phyloP scores from a whole-genome alignment of 306 rosid species.

The Mucuna pruriens region DNA sequence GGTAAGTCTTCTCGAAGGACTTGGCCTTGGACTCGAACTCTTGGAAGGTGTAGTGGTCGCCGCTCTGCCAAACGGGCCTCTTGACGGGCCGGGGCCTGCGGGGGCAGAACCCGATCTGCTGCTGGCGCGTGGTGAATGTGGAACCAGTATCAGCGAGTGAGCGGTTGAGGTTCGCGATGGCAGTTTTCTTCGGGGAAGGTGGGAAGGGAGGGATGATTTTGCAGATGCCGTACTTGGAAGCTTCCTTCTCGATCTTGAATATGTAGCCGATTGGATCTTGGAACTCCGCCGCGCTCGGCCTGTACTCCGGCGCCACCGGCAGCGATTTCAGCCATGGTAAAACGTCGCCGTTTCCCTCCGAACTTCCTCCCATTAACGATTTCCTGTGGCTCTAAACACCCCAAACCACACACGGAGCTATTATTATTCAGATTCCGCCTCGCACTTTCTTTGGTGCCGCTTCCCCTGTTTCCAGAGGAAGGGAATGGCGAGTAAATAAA shows the following conservation, averaged over 20 bases:
- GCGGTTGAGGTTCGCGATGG: slow-evolving; percentile 75
- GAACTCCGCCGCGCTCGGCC: slow-evolving; percentile 77
- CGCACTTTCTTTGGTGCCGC: slow-evolving; percentile 22
- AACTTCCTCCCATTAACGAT: slow-evolving; percentile 55
- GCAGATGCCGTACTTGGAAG: slow-evolving; percentile 93
- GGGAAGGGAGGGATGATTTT: slow-evolving; percentile 93
- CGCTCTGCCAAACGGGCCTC: slow-evolving; percentile 98
- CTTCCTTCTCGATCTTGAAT: slow-evolving; percentile 98
- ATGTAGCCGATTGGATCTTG: slow-evolving; percentile 98
- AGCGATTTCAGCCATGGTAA: slow-evolving; percentile 85
- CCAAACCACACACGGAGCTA: background rate
- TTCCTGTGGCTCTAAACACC: background rate
- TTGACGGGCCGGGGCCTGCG: slow-evolving; percentile 75
- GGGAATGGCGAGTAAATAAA: slow-evolving; percentile 19
- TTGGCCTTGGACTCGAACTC: slow-evolving; percentile 86
- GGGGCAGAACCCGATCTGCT: slow-evolving; percentile 99
- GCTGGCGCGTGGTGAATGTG: slow-evolving; percentile 98
- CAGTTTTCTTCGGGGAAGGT: slow-evolving; percentile 77
- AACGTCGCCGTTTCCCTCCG: slow-evolving; percentile 77
- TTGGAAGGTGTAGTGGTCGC: slow-evolving; percentile 73
- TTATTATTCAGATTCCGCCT: slow-evolving; percentile 49
- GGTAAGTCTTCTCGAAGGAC: slow-evolving; percentile 68
- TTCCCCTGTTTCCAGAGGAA: slow-evolving; percentile 62
- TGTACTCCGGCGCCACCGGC: slow-evolving; percentile 89
- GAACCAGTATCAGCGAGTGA: slow-evolving; percentile 48